Percentiles rank a stretch among this genome's conserved stretches.
Conservation (phyloP, 805 yeast species). For the Cyberlindnera petersonii region DNA sequence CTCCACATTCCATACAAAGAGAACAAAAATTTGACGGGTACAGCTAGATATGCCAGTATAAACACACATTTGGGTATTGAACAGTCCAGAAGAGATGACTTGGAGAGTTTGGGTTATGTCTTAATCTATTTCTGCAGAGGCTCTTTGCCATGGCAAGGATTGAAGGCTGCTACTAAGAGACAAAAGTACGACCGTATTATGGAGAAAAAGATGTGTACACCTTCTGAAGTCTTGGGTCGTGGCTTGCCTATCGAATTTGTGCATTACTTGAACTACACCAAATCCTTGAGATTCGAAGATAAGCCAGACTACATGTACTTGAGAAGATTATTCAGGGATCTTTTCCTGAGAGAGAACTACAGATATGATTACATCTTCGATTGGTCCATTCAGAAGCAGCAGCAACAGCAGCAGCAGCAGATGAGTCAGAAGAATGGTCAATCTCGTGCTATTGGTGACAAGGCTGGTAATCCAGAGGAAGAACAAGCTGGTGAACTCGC, state of each 20-base stretch:
- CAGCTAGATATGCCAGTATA: slow-evolving; percentile 93
- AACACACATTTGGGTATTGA: slow-evolving; percentile 97
- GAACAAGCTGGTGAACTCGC: slow-evolving; percentile 13
- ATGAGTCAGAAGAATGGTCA: slow-evolving; percentile 20
- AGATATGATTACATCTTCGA: slow-evolving; percentile 93
- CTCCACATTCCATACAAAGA: slow-evolving; percentile 95
- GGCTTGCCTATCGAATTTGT: slow-evolving; percentile 91
- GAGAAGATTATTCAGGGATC: slow-evolving; percentile 84
- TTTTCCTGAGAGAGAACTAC: slow-evolving; percentile 83
- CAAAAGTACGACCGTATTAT: slow-evolving; percentile 95
- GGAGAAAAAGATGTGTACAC: slow-evolving; percentile 90
- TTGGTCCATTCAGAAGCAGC: slow-evolving; percentile 88
- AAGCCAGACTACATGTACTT: slow-evolving; percentile 91
- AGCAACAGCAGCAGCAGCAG: slow-evolving; percentile 63
- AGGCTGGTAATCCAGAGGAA: slow-evolving; percentile 5
- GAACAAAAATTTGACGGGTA: slow-evolving; percentile 93
- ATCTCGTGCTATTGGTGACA: slow-evolving; percentile 14
- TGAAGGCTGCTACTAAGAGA: slow-evolving; percentile 94
- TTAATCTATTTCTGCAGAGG: slow-evolving; percentile 93
- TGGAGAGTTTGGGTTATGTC: slow-evolving; percentile 92
- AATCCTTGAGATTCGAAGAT: slow-evolving; percentile 89
- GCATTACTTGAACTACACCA: slow-evolving; percentile 79
- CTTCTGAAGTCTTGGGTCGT: slow-evolving; percentile 79
- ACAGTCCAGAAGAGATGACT: slow-evolving; percentile 93
- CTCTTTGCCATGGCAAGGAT: slow-evolving; percentile 97